Base-by-base conservation (phyloP, 2,329 filamentous ascomycete genomes). In the Cladophialophora psammophila region DNA sequence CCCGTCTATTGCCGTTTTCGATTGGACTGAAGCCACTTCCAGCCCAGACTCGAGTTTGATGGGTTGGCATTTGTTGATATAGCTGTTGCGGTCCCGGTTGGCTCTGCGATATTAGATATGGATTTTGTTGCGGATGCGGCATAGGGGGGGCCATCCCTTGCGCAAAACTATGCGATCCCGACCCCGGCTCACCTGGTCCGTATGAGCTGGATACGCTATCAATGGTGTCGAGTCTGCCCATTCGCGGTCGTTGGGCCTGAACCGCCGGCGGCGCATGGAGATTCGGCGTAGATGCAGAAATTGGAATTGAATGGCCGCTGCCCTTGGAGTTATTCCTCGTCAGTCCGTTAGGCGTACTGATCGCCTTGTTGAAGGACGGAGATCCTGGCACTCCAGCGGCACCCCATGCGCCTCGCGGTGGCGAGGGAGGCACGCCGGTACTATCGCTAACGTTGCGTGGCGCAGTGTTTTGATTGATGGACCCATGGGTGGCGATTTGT, bases 281-380 rank as follows among this genome's bases (percentile, higher is more conserved):
- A 57, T 72, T 72, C 15, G 72, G 72, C 5, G 72, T 73, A 7
- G 69, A 72, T 15, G 64, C 36, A 13, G 71, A 72, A 20, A 66
- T 57, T 10, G 66, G 58, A 13, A 69, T 69, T n/a, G 64, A 65
- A 13, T 45, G 59, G 57, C 70, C 65, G 35, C 70, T 73, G 12
- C 65, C 67, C 34, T 56, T 63, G 32, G 70, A 72, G 48, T 66
- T 69, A 32, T 60, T 68, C 34, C 72, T 60, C 32, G 52, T 65
- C 34, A 70, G 40, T 15, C 69, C 70, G 31, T 73, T 70, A 13
- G 69, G 67, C 35, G 52, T 34, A 12, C 42, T 64, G 45, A 60
- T 64, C n/a, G 69, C 65, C 18, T 65, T 66, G 50, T 69, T 67
- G 63, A 72, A 72, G 7, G 63, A 65, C 0, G 69, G 68, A n/a